These are phyloP conservation scores for Penicillium chermesinum DNA, from an alignment of 495 filamentous ascomycete species.

Conservation along the genomic window DNA sequence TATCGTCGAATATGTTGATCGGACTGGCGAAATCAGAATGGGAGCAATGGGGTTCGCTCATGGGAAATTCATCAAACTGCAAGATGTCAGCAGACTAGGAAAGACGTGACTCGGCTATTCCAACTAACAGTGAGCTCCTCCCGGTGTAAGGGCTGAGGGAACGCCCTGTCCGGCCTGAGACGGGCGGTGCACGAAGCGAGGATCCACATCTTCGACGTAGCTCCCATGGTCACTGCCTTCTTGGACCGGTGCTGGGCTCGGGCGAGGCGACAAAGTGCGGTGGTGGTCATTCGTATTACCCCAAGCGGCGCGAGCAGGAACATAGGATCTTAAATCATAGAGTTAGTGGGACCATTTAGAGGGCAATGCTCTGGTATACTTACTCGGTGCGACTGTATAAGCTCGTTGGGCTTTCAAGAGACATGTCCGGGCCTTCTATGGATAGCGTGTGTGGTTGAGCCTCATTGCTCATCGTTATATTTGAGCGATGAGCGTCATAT, in stretches of 20 bases:
- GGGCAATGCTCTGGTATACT: conserved; percentile 32
- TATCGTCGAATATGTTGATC: conserved; percentile 16
- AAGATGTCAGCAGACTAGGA: conserved; percentile 2
- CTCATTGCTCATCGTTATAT: conserved; percentile 62
- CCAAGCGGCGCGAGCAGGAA: conserved; percentile 57
- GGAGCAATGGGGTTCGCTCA: conserved; percentile 1
- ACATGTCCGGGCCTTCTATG: conserved; percentile 21
- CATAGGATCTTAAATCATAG: conserved; percentile 46
- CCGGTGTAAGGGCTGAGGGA: conserved; percentile 30
- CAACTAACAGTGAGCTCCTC: conserved; percentile 30
- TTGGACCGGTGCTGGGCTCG: conserved; percentile 6
- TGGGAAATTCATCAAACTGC: conserved; percentile 17
- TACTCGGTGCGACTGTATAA: conserved; percentile 72
- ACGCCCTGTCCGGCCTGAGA: conserved; percentile 19
- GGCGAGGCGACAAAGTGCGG: conserved; percentile 16
- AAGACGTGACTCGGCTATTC: not conserved
- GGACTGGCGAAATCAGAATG: conserved; percentile 4
- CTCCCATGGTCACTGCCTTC: conserved; percentile 25
- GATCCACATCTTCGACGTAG: conserved; percentile 95
- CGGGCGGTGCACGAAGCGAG: conserved; percentile 63
- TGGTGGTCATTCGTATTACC: conserved; percentile 9
- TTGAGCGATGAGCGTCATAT: conserved; percentile 40
- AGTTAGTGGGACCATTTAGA: conserved; percentile 23
- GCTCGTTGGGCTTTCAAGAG: conserved; percentile 55
- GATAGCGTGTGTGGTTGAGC: conserved; percentile 54